Conservation (phyloP, 495 filamentous ascomycete genomes). For the Xylaria scruposa region DNA sequence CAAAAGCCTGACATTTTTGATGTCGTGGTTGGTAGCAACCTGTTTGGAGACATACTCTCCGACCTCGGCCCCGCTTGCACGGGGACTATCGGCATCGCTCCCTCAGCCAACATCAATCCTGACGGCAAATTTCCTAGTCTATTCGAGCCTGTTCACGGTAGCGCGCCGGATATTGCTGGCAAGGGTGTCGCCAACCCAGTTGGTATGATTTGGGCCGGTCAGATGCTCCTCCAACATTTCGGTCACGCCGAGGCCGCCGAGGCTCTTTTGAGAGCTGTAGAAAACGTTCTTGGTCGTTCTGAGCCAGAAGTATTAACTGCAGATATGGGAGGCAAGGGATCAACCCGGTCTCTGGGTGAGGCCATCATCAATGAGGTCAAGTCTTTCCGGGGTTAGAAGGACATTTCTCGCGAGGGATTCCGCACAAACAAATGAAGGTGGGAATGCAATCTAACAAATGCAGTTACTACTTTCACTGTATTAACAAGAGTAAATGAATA, state of each 20-base stretch:
- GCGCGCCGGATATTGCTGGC: slow-evolving; percentile 72
- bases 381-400: neutral
- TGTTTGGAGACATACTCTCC: slow-evolving; percentile 85
- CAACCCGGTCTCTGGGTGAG: slow-evolving; percentile 71
- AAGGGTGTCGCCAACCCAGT: slow-evolving; percentile 76
- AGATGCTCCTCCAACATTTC: slow-evolving; percentile 78
- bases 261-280: slow-evolving; percentile 70
- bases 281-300: slow-evolving; percentile 59
- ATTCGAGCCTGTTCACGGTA: slow-evolving; percentile 89
- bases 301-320: slow-evolving; percentile 65
- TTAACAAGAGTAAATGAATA: neutral
- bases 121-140: slow-evolving; percentile 70
- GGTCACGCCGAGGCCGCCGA: slow-evolving; percentile 65
- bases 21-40: slow-evolving; percentile 81
- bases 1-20: slow-evolving; percentile 80
- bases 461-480: neutral
- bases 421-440: neutral
- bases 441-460: neutral
- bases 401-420: neutral
- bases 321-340: slow-evolving; percentile 71
- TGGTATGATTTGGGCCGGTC: slow-evolving; percentile 72
- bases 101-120: slow-evolving; percentile 75
- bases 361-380: slow-evolving; percentile 40
- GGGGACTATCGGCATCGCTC: slow-evolving; percentile 81
- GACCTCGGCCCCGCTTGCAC: slow-evolving; percentile 88